phyloP scores from a whole-genome alignment of 176 grass and related monocot genomes.

The Carex kokanica region DNA sequence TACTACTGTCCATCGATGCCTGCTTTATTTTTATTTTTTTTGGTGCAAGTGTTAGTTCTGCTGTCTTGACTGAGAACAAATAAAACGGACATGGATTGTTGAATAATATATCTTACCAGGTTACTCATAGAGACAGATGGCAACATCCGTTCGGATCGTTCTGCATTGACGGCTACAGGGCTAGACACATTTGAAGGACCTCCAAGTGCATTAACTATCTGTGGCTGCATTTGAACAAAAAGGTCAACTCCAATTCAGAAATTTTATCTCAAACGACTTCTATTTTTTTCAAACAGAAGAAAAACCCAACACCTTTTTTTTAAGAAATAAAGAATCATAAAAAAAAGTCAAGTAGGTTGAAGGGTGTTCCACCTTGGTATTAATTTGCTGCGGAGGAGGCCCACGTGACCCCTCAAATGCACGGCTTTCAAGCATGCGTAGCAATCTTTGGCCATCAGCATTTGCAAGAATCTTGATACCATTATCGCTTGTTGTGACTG shows the following conservation, averaged over 20 bases:
- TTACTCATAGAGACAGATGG: conserved; percentile 84
- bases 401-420: conserved; percentile 82
- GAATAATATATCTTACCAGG: conserved; percentile 51
- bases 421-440: conserved; percentile 86
- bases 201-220: conserved; percentile 63
- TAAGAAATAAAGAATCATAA: neutral
- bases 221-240: conserved; percentile 56
- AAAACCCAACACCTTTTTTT: neutral
- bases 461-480: conserved; percentile 98
- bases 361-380: conserved; percentile 46
- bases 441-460: conserved; percentile 82
- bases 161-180: conserved; percentile 69
- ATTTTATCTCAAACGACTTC: neutral
- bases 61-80: conserved; percentile 1
- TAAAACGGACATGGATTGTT: neutral
- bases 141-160: conserved; percentile 74
- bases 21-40: conserved; percentile 27
- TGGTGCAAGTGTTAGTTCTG: neutral
- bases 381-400: conserved; percentile 66
- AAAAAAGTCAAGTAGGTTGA: conserved; percentile 4
- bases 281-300: conserved; percentile 2
- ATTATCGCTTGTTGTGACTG: conserved; percentile 86
- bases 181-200: conserved; percentile 82
- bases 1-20: conserved; percentile 74
- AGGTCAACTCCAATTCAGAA: conserved; percentile 18